phyloP scores from a whole-genome alignment of 2,329 filamentous ascomycete species.

The Teratosphaeriaceae sp. region DNA sequence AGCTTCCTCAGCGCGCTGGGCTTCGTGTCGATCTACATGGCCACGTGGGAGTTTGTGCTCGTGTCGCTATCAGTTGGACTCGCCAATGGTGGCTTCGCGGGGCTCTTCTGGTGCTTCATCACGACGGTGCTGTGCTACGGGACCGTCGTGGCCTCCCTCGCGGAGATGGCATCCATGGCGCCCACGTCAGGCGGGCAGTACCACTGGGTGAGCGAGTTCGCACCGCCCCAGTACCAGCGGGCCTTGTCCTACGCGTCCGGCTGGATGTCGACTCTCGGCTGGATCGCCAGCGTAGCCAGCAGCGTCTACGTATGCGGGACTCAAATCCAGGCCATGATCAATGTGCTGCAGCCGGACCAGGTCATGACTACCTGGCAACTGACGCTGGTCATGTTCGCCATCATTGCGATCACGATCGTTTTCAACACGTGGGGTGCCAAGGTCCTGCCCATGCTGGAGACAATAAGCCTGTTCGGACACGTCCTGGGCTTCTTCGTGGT shows the following conservation, averaged over 20 bases:
- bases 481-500: constrained; percentile 25
- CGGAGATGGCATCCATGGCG: constrained; percentile 30
- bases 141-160: constrained; percentile 24
- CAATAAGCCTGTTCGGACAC: constrained; percentile 24
- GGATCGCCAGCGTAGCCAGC: constrained; percentile 30
- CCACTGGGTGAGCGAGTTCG: constrained; percentile 29
- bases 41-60: constrained; percentile 26
- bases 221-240: constrained; percentile 25
- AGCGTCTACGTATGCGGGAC: constrained; percentile 31
- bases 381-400: constrained; percentile 25
- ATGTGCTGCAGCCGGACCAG: constrained; percentile 26
- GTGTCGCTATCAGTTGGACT: constrained; percentile 25
- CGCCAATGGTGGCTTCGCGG: constrained; percentile 26
- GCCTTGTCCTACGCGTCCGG: constrained; percentile 18
- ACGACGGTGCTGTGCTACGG: constrained; percentile 23
- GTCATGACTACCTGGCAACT: constrained; percentile 23
- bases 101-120: constrained; percentile 29
- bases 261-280: constrained; percentile 33
- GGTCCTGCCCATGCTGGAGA: constrained; percentile 23
- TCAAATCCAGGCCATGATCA: constrained; percentile 32
- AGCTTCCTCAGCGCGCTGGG: constrained; percentile 22
- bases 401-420: constrained; percentile 31
- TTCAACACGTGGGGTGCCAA: constrained; percentile 27
- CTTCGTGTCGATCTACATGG: constrained; percentile 28
- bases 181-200: constrained; percentile 28